Percentiles rank a stretch among this genome's conserved stretches.
phyloP scores from a whole-genome alignment of 352 stramenopile species.

The Phytophthora fragariae region DNA sequence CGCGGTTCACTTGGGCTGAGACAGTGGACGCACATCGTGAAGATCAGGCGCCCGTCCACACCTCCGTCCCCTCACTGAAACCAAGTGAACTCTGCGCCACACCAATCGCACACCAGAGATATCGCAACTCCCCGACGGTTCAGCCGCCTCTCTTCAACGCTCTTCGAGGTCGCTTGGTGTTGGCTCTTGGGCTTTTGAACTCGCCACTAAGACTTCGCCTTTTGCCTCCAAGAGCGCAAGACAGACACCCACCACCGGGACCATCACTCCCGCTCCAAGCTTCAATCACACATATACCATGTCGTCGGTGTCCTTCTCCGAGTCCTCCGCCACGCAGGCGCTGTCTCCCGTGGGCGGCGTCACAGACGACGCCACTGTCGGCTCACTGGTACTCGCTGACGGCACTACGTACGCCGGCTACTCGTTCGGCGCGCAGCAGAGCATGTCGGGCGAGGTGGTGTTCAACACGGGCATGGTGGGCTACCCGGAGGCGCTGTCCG shows the following conservation, averaged over 20 bases:
- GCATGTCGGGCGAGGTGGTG: slow-evolving; percentile 96
- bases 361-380: slow-evolving; percentile 53
- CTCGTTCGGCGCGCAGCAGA: slow-evolving; percentile 93
- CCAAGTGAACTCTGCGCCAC: slow-evolving; percentile 20
- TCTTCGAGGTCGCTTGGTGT: not conserved
- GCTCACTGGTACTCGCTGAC: slow-evolving; percentile 86
- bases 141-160: slow-evolving; percentile 14
- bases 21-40: slow-evolving; percentile 23
- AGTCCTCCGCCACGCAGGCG: slow-evolving; percentile 21
- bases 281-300: slow-evolving; percentile 31
- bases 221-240: slow-evolving; percentile 52
- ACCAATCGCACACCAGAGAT: not conserved
- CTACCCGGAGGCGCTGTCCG: slow-evolving; percentile 98
- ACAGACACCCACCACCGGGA: slow-evolving; percentile 24
- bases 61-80: slow-evolving; percentile 27
- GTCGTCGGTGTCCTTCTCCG: slow-evolving; percentile 49
- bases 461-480: slow-evolving; percentile 99
- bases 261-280: slow-evolving; percentile 23
- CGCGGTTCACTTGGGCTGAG: slow-evolving; percentile 17
- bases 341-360: slow-evolving; percentile 61
- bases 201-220: slow-evolving; percentile 48
- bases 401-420: slow-evolving; percentile 80
- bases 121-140: slow-evolving; percentile 17
- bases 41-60: slow-evolving; percentile 7
- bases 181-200: not conserved